Evolutionary conservation across 139 green algal genomes (phyloP).

Genomic region (Ettlia oleoabundans): DNA sequence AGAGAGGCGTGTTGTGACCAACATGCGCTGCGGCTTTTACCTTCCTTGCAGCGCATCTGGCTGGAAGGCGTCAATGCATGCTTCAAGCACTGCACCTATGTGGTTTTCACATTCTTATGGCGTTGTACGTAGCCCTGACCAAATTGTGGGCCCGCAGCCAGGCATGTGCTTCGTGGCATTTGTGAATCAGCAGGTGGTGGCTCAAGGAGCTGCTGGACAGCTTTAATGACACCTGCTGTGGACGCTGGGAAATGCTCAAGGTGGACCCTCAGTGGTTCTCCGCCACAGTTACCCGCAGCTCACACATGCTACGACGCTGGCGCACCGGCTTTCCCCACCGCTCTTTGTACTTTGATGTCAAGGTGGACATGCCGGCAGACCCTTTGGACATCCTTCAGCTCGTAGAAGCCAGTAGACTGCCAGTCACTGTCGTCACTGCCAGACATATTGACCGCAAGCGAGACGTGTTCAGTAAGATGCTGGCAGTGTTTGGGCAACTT

Average conservation of each 20-base stretch:
- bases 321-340: background rate
- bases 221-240: background rate
- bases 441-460: background rate
- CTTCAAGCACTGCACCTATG: background rate
- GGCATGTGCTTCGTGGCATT: conserved; percentile 25
- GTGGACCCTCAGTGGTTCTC: background rate
- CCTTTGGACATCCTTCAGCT: background rate
- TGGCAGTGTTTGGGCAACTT: background rate
- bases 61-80: background rate
- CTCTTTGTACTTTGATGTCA: background rate
- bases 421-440: background rate
- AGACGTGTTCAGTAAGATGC: background rate
- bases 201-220: no score
- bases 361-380: background rate
- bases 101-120: background rate
- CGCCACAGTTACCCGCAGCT: background rate
- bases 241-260: background rate
- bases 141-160: background rate
- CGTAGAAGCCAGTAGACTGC: background rate
- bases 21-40: conserved; percentile 21
- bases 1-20: background rate
- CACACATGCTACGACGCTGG: background rate
- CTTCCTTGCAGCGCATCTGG: background rate
- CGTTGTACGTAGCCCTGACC: background rate
- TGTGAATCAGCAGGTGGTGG: background rate